These are phyloP conservation scores for Pisolithus thermaeus DNA, from an alignment of 1,284 basidiomycete species.

Conservation along the genomic window DNA sequence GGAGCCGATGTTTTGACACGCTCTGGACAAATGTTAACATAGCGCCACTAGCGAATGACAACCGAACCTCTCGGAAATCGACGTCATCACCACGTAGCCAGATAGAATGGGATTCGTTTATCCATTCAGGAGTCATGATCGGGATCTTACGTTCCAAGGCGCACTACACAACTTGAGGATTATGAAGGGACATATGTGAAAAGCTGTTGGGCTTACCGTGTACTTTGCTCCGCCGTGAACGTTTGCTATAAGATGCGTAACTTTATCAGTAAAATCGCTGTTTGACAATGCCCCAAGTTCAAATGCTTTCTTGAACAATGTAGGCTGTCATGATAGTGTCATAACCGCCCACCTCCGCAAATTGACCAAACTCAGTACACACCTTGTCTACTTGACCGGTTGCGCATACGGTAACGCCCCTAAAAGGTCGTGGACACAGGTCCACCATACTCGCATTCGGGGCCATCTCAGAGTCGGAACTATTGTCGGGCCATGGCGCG, in stretches of 20 bases:
- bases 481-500: slow-evolving; percentile 13
- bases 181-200: neutral
- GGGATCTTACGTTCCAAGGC: slow-evolving; percentile 70
- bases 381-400: slow-evolving; percentile 71
- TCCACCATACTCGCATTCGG: slow-evolving; percentile 38
- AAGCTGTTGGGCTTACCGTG: slow-evolving; percentile 33
- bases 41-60: slow-evolving; percentile 7
- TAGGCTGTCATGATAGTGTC: slow-evolving; percentile 36
- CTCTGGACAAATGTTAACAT: slow-evolving; percentile 36
- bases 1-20: slow-evolving; percentile 50
- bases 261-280: slow-evolving; percentile 68
- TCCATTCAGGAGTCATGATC: slow-evolving; percentile 69
- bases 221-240: slow-evolving; percentile 76
- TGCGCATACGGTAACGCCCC: slow-evolving; percentile 60
- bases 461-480: slow-evolving; percentile 28
- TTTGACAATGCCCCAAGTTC: slow-evolving; percentile 68
- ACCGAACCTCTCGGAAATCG: slow-evolving; percentile 44
- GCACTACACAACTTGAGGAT: slow-evolving; percentile 40
- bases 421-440: slow-evolving; percentile 61
- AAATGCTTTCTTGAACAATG: slow-evolving; percentile 64
- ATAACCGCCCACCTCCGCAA: neutral
- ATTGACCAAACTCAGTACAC: slow-evolving; percentile 13
- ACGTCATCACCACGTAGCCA: slow-evolving; percentile 78
- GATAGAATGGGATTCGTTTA: slow-evolving; percentile 57
- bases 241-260: slow-evolving; percentile 74